Conservation (phyloP, 2,329 filamentous ascomycete species). For the Scytalidium sp. region DNA sequence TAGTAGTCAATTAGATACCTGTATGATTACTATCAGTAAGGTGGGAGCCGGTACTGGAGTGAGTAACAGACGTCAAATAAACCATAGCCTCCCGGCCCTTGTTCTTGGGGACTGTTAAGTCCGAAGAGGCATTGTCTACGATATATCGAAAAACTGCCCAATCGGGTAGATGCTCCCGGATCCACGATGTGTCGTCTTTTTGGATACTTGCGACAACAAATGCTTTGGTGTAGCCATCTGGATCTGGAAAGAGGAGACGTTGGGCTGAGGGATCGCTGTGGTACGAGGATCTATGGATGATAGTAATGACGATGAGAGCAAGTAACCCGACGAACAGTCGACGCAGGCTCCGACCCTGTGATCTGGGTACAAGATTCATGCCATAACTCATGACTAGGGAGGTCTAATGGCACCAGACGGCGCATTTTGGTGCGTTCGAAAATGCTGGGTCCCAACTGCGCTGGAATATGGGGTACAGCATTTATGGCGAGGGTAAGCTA, state of each 20-base stretch:
- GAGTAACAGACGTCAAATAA: constrained; percentile 32
- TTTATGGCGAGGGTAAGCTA: too few relatives aligned
- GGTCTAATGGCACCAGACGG: background rate
- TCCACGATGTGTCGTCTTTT: constrained; percentile 35
- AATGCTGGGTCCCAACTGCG: background rate
- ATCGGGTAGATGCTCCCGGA: constrained; percentile 36
- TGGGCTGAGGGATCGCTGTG: background rate
- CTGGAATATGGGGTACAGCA: too few relatives aligned
- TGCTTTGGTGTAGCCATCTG: constrained; percentile 3
- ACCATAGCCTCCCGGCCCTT: constrained; percentile 21
- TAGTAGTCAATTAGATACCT: constrained; percentile 61
- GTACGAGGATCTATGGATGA: constrained; percentile 45
- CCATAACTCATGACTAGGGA: background rate
- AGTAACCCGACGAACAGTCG: constrained; percentile 50
- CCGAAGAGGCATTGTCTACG: constrained; percentile 22
- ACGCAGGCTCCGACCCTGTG: background rate
- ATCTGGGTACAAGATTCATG: background rate
- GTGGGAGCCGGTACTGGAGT: constrained; percentile 32
- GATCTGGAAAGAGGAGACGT: background rate
- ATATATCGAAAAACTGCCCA: constrained; percentile 19
- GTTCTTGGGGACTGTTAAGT: constrained; percentile 51
- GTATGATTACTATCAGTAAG: constrained; percentile 41
- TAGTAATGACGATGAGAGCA: constrained; percentile 56
- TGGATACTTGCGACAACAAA: constrained; percentile 31
- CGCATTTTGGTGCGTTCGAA: background rate